Conservation (phyloP, 208 protist genomes). For the Acanthamoeba royreba region DNA sequence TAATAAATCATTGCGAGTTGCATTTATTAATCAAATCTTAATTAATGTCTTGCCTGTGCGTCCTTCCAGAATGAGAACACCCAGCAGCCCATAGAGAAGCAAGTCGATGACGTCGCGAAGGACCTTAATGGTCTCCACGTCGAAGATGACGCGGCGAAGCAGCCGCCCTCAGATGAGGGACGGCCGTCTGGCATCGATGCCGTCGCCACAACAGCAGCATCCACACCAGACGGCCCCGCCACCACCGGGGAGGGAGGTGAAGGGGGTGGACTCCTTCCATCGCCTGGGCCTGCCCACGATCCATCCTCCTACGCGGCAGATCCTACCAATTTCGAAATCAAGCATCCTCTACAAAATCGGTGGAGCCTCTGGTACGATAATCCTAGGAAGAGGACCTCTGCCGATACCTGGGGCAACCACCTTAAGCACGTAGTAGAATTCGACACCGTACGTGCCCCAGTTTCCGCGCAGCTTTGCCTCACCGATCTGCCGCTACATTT, state of each 20-base stretch:
- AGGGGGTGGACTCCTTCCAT: neutral
- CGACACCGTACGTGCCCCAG: slow-evolving; percentile 54
- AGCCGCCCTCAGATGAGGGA: neutral
- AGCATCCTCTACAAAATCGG: slow-evolving; percentile 72
- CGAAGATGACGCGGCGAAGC: neutral
- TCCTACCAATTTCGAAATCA: slow-evolving; percentile 52
- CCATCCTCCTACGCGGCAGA: neutral
- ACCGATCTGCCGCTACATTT: neutral
- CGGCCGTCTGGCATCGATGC: neutral
- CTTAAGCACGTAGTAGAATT: slow-evolving; percentile 69
- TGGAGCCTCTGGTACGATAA: slow-evolving; percentile 78
- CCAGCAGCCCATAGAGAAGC: neutral
- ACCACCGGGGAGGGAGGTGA: neutral
- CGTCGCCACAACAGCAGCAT: neutral
- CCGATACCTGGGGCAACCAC: slow-evolving; percentile 54
- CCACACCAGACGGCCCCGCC: neutral
- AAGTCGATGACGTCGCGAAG: neutral
- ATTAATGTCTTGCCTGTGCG: too few relatives aligned
- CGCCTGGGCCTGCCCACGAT: neutral
- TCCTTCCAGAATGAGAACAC: neutral
- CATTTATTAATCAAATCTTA: too few relatives aligned
- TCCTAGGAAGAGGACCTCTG: slow-evolving; percentile 52
- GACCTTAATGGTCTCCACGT: neutral
- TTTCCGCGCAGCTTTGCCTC: neutral
- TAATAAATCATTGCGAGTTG: too few relatives aligned